Evolutionary conservation across 768 basidiomycete species (phyloP), one percentile per base, ranked within the genome.

Genomic region (Candolleomyces efflorescens): DNA sequence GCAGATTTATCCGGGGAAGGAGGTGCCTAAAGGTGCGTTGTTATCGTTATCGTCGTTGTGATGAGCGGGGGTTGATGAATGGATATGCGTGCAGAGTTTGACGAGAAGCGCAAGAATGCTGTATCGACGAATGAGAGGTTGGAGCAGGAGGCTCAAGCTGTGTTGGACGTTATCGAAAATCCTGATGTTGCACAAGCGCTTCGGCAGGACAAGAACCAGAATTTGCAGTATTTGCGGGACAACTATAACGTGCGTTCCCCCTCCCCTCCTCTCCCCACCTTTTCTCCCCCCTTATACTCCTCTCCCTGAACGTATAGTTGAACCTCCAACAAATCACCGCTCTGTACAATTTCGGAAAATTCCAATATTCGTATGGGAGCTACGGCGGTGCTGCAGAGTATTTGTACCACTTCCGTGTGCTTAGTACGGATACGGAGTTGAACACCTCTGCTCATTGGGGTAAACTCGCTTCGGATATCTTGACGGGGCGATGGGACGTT

Each of bases 371-470:
- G n/a, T 92, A 92, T 71, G 97, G 97, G 45, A 93, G 94, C 73
- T 99, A 99, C 78, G 89, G 87, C 65, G 92, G 92, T 50, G 94
- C 97, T 15, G 94, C 95, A 49, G 94, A 98, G 73, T 98, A 97
- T 76, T 81, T 99, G 56, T 98, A 98, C 79, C 96, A 98, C 70
- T 99, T 98, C 82, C 92, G 95, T 56, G 89, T 98, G 22, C 87
- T 99, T 60, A 96, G 95, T 49, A 97, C 94, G 56, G 92, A 96
- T 70, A 80, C 82, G 57, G 90, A 95, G 53, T 89, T 96, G 68
- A 94, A 92, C 74, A 89, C 92, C 38, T 98, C 97, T 4, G 93
- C 96, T 2, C 92, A 95, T 75, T 99, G 96, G 97, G 97, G 97
- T 11, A 98, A 98, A 73, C 90, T 98, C 62, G 92, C 94, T 38